These are phyloP conservation scores for Recurvomyces mirabilis DNA, from an alignment of 495 filamentous ascomycete genomes.

Conservation along the genomic window DNA sequence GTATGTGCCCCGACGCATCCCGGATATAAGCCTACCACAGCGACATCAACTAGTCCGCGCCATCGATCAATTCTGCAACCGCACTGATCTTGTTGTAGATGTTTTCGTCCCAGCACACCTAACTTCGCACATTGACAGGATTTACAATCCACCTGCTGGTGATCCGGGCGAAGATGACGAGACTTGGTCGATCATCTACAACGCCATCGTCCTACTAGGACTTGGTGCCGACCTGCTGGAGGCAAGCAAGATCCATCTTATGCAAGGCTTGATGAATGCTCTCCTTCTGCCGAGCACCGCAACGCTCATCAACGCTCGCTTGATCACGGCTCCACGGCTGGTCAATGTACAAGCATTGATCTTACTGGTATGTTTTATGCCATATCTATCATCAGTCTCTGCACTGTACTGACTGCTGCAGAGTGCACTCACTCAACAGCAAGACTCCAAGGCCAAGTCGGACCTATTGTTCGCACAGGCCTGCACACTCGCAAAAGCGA, in stretches of 20 bases:
- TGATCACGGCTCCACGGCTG: not conserved
- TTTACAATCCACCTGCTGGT: not conserved
- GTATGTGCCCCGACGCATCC: too few species aligned
- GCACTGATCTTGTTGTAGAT: not conserved
- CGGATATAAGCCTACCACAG: not conserved
- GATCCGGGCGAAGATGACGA: too few species aligned
- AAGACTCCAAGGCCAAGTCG: not conserved
- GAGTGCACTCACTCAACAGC: not conserved
- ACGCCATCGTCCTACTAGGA: not conserved
- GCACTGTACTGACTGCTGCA: too few species aligned
- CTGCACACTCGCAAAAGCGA: not conserved
- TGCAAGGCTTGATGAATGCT: not conserved
- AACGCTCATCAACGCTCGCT: not conserved
- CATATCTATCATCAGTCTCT: too few species aligned
- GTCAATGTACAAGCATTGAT: slow-evolving; percentile 1
- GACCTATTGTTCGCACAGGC: not conserved
- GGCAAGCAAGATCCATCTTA: not conserved
- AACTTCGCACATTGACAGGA: not conserved
- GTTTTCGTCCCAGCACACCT: not conserved
- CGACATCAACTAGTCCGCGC: not conserved
- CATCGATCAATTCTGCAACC: not conserved
- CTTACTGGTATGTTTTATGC: not conserved
- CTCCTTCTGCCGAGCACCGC: not conserved
- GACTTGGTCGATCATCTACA: not conserved
- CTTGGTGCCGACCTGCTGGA: not conserved